Base-by-base conservation (phyloP, 441 rosid genomes). In the Adansonia grandidieri region DNA sequence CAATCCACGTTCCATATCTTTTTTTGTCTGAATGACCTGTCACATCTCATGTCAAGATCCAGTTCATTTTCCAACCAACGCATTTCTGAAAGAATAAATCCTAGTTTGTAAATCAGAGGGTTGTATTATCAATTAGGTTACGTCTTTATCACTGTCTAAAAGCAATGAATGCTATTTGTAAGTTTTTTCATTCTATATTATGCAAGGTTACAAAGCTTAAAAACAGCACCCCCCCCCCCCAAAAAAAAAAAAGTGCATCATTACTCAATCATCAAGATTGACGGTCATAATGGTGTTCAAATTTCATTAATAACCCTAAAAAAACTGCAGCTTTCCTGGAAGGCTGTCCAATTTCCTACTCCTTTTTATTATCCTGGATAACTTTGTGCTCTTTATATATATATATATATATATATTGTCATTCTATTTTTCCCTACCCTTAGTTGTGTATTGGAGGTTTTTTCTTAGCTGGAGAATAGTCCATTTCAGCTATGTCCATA, bases 391-490 rank as follows among this genome's bases (percentile, higher is more conserved):
- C 24, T 47, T 37, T 50, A 37, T 37, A 32, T 32, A 32, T 32
- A 32, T 32, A 37, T 37, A 37, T 37, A 37, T 37, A 37, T 37
- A n/a, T 37, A 13, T 13, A 28, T 58, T 32, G 0, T 62, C 32
- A 32, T 48, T 15, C 14, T 70, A 68, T 24, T 7, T 48, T 51
- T 2, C 45, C 45, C 22, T 14, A 14, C 47, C 15, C 74, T 61
- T 63, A 89, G 78, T 89, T 89, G 75, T 89, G 92, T 58, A 86
- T 89, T 28, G 90, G 92, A 76, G 90, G 80, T 76, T 87, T 87
- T 82, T 85, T 87, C 57, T 19, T 84, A 5, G 90, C 88, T 48
- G 88, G 87, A 79, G 89, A 83, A 60, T 87, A 87, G 64, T 87
- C 90, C 90, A 87, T 85, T 82, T 81, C 87, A 4, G 84, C 65